phyloP scores from a whole-genome alignment of 1,284 basidiomycete genomes.

The Butyriboletus appendiculatus region DNA sequence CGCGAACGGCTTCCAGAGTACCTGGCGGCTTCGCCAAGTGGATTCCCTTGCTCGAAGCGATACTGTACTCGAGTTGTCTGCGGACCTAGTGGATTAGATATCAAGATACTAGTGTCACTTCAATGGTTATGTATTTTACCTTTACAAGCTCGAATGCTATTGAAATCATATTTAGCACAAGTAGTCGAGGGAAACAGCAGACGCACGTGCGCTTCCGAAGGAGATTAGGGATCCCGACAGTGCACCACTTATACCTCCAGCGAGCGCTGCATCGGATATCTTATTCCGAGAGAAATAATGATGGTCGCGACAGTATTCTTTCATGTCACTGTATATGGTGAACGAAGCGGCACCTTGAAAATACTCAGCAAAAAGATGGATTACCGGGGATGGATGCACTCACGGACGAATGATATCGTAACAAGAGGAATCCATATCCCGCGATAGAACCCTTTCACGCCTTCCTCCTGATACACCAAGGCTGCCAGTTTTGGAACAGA shows the following conservation, averaged over 20 bases:
- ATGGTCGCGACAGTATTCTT: conserved; percentile 73
- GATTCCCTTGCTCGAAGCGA: conserved; percentile 77
- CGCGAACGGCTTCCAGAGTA: conserved; percentile 71
- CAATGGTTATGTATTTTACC: conserved; percentile 45
- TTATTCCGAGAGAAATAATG: conserved; percentile 58
- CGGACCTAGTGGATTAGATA: conserved; percentile 57
- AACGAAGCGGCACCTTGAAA: conserved; percentile 80
- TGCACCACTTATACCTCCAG: conserved; percentile 78
- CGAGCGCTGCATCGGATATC: conserved; percentile 69
- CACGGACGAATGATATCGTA: conserved; percentile 95
- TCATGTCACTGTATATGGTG: conserved; percentile 91
- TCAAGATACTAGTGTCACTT: conserved; percentile 9
- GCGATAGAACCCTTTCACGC: conserved; percentile 88
- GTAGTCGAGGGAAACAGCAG: conserved; percentile 5
- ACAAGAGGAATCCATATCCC: conserved; percentile 91
- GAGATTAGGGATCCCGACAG: conserved; percentile 84
- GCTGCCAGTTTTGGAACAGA: conserved; percentile 73
- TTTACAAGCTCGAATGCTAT: conserved; percentile 95
- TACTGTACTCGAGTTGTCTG: conserved; percentile 92
- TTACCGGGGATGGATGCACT: conserved; percentile 38
- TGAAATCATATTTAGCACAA: conserved; percentile 6
- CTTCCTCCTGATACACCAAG: conserved; percentile 87
- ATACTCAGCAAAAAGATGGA: conserved; percentile 13
- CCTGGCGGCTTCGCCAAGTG: conserved; percentile 67
- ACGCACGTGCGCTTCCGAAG: conserved; percentile 82